phyloP scores from a whole-genome alignment of 257 asterid genomes.

The Fraxinus americana region DNA sequence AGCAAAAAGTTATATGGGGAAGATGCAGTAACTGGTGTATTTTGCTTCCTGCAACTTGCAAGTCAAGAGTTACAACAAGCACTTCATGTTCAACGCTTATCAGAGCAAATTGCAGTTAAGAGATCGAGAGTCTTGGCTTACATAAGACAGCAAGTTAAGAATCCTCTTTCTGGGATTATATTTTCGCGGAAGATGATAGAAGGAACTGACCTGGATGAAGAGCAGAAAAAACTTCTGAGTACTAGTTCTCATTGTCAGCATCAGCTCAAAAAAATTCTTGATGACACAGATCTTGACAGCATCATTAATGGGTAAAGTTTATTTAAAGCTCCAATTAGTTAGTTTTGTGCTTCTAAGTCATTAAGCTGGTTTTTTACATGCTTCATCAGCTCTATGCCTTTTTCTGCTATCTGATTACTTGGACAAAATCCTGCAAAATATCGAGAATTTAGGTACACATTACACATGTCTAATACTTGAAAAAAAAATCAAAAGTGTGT shows the following conservation, averaged over 20 bases:
- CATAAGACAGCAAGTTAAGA: constrained; percentile 75
- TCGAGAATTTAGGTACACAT: background rate
- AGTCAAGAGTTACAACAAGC: constrained; percentile 96
- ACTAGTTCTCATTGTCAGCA: constrained; percentile 75
- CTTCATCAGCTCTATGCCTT: background rate
- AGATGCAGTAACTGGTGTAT: constrained; percentile 73
- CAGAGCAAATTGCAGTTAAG: constrained; percentile 79
- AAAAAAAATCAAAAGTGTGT: background rate
- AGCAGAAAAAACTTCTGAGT: constrained; percentile 64
- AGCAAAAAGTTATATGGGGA: constrained; percentile 76
- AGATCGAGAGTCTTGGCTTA: constrained; percentile 68
- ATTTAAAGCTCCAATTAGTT: background rate
- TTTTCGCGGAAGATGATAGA: constrained; percentile 85
- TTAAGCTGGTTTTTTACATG: constrained; percentile 15
- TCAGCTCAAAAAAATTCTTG: constrained; percentile 83
- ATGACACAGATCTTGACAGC: constrained; percentile 90
- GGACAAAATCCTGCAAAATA: background rate
- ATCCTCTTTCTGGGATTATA: constrained; percentile 87
- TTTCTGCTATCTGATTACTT: background rate
- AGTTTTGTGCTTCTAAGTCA: constrained; percentile 53
- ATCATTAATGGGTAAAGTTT: constrained; percentile 75
- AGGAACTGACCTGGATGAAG: constrained; percentile 67
- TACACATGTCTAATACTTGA: background rate
- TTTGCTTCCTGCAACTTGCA: constrained; percentile 91
- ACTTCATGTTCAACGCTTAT: constrained; percentile 74